A percentile compares a stretch with the other conserved stretches of the same genome.
phyloP scores from a whole-genome alignment of 345 rosid genomes.

The Salix caprea region DNA sequence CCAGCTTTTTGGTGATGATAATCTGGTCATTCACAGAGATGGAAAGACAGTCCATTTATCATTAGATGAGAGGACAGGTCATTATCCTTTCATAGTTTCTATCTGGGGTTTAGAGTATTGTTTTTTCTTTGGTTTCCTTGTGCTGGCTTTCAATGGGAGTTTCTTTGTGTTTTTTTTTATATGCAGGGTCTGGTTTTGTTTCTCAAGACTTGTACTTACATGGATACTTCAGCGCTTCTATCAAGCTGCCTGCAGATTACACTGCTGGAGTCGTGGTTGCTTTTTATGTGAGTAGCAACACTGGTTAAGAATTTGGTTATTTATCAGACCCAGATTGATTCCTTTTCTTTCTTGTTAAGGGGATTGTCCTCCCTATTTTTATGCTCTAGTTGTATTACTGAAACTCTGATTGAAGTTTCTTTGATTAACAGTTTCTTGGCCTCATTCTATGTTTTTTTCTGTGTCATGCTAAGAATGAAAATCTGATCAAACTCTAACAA shows the following conservation, averaged over 20 bases:
- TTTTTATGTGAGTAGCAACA: slow-evolving; percentile 65
- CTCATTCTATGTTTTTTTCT: not conserved
- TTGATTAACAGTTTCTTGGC: not conserved
- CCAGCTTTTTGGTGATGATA: slow-evolving; percentile 85
- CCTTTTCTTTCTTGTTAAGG: not conserved
- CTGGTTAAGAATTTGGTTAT: not conserved
- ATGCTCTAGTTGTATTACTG: not conserved
- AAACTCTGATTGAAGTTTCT: slow-evolving; percentile 2
- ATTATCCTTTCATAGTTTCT: not conserved
- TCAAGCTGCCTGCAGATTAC: slow-evolving; percentile 91
- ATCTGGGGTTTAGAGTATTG: not conserved
- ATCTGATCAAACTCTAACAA: not conserved
- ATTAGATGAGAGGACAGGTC: slow-evolving; percentile 91
- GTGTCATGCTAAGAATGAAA: not conserved
- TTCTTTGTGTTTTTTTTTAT: not conserved
- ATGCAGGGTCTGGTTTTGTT: slow-evolving; percentile 92
- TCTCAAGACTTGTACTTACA: slow-evolving; percentile 90
- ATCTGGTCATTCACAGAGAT: slow-evolving; percentile 63
- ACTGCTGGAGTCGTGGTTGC: slow-evolving; percentile 99
- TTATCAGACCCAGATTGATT: not conserved
- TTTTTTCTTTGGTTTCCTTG: not conserved
- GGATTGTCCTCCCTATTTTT: not conserved
- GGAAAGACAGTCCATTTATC: slow-evolving; percentile 79
- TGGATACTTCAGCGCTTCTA: slow-evolving; percentile 91
- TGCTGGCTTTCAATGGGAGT: not conserved